Evolutionary conservation across 768 basidiomycete genomes (phyloP), one percentile per base, ranked within the genome.

Genomic region (Phlebiopsis flavidoalba): DNA sequence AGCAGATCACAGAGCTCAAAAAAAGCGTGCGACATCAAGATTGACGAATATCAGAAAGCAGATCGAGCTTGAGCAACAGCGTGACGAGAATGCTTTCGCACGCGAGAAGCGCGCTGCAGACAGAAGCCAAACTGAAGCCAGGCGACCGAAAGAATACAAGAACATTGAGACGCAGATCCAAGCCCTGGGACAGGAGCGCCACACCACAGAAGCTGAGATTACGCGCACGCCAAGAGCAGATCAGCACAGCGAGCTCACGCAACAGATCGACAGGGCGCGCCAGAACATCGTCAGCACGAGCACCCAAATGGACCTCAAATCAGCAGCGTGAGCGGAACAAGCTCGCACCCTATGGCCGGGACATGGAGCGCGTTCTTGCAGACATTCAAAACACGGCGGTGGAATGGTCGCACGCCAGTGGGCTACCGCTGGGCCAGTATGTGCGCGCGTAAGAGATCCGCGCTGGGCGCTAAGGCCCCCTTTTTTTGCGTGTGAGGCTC

Each of bases 361-460:
- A 85, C 50, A 85, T 91, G 69, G 81, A 84, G 61, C 66, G 65
- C 0, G 79, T 93, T 8, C 66, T 91, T 48, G 77, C 77, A 10
- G 75, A 72, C 45, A 85, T 95, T 57, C 69, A 73, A 48, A 67
- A 65, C 31, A 75, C 73, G 70, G 74, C 59, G 5, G 93, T 92
- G 93, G 62, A 75, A 26, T 91, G 91, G 3, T 79, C 85, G 50
- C 68, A 67, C 19, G 90, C 91, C 0, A 71, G 91, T 36, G 92
- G 92, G 0, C 96, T n/a, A n/a, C 96, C 0, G 12, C 75, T 98
- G 24, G 96, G 96, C 0, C 63, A 81, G 53, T 80, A 84, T 69
- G 88, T 98, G 67, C 88, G 86, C 88, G 86, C 66, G 82, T 93
- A 40, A 83, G 78, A 65, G 89, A 95, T 53, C 74, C 78, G 2